A percentile compares a stretch with the other conserved stretches of the same genome.
These are phyloP conservation scores for Trichoderma oligosporum DNA, from an alignment of 2,329 filamentous ascomycete species.

Conservation along the genomic window DNA sequence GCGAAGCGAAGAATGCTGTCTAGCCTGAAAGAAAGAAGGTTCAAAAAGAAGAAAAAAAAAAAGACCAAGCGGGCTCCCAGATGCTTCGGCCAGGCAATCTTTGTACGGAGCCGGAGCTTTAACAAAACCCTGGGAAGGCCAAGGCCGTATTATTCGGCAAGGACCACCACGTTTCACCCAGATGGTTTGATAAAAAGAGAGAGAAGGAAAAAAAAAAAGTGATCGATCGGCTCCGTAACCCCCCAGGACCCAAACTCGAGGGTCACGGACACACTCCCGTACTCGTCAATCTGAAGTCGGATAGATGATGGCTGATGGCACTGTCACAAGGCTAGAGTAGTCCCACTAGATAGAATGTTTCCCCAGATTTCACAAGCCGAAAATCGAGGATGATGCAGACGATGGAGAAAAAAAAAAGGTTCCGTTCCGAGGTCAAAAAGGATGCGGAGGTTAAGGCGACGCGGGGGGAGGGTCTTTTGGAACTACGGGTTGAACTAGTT, in stretches of 20 bases:
- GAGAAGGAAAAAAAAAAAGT: too few species aligned
- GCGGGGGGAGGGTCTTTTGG: slow-evolving; percentile 14
- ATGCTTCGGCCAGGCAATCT: not conserved
- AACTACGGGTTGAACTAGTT: not conserved
- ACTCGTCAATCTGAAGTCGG: slow-evolving; percentile 9
- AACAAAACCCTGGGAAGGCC: not conserved
- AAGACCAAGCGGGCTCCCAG: not conserved
- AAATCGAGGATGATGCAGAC: slow-evolving; percentile 13
- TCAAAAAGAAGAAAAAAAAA: not conserved
- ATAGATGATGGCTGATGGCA: too few species aligned
- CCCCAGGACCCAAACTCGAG: slow-evolving; percentile 6
- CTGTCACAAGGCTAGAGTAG: not conserved
- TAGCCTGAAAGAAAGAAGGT: not conserved
- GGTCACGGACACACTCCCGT: slow-evolving; percentile 7
- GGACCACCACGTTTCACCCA: slow-evolving; percentile 2
- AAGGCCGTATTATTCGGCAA: not conserved
- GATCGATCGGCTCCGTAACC: not conserved
- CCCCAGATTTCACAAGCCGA: slow-evolving; percentile 21
- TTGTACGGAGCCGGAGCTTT: not conserved
- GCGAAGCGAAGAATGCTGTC: not conserved
- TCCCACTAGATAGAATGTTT: slow-evolving; percentile 10
- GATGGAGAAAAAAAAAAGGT: slow-evolving; percentile 14
- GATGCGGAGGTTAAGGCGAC: slow-evolving; percentile 1
- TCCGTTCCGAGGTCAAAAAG: slow-evolving; percentile 18
- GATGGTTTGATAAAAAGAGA: not conserved